Evolutionary conservation across 108 stramenopile species (phyloP).

Genomic region (Stephanodiscus triporus): DNA sequence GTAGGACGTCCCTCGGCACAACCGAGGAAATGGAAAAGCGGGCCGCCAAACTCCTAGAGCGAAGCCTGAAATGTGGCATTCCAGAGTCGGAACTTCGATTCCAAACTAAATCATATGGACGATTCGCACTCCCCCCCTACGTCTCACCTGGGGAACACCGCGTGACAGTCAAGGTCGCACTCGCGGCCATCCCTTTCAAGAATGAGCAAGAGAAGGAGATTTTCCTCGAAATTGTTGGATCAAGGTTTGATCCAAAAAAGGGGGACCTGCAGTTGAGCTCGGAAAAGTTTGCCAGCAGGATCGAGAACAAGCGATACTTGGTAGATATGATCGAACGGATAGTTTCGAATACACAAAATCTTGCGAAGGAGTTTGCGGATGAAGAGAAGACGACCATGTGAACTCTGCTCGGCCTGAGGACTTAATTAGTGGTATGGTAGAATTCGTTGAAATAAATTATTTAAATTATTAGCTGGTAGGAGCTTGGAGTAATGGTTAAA

Average conservation of each 20-base stretch:
- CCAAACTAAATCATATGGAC: slow-evolving; percentile 72
- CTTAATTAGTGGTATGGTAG: not conserved
- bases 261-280: slow-evolving; percentile 65
- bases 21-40: slow-evolving; percentile 47
- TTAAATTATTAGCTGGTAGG: too few relatives aligned
- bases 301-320: slow-evolving; percentile 87
- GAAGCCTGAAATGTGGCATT: slow-evolving; percentile 75
- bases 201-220: slow-evolving; percentile 58
- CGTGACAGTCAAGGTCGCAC: slow-evolving; percentile 62
- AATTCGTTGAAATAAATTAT: not conserved
- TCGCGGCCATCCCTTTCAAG: slow-evolving; percentile 65
- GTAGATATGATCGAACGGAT: slow-evolving; percentile 85
- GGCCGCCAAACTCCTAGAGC: slow-evolving; percentile 39
- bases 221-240: slow-evolving; percentile 76
- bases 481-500: too few relatives aligned
- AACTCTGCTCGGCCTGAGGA: not conserved
- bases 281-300: slow-evolving; percentile 83
- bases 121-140: slow-evolving; percentile 67
- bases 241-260: slow-evolving; percentile 62
- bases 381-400: slow-evolving; percentile 12
- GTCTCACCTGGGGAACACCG: slow-evolving; percentile 78
- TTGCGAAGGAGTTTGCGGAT: slow-evolving; percentile 57
- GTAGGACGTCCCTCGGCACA: slow-evolving; percentile 61
- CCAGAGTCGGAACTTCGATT: slow-evolving; percentile 70
- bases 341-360: slow-evolving; percentile 56